phyloP scores from a whole-genome alignment of 177 flowering plant species.

The Vitis hybrid region DNA sequence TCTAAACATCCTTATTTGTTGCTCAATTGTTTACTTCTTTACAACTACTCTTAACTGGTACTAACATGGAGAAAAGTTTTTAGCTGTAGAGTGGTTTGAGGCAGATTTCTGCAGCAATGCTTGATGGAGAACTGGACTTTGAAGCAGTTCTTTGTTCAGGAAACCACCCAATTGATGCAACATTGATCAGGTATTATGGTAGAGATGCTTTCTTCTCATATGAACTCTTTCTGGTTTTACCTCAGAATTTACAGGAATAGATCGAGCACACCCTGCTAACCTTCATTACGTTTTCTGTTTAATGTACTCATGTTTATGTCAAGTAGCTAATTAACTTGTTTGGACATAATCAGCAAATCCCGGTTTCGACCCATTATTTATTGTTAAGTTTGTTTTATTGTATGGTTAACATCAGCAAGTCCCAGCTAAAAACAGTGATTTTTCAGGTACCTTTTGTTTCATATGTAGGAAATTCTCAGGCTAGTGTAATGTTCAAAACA shows the following conservation, averaged over 20 bases:
- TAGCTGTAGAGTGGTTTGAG: background rate
- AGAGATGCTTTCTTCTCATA: background rate
- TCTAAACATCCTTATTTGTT: conserved; percentile 5
- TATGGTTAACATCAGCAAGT: background rate
- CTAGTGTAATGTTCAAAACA: too few species aligned
- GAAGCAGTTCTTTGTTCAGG: background rate
- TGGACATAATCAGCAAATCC: background rate
- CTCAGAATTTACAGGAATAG: too few species aligned
- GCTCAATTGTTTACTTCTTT: background rate
- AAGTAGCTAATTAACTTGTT: background rate
- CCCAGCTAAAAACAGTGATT: too few species aligned
- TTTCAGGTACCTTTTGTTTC: too few species aligned
- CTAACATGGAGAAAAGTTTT: conserved; percentile 3
- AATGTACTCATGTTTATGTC: too few species aligned
- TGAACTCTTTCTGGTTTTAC: background rate
- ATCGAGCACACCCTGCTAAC: too few species aligned
- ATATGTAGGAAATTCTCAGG: too few species aligned
- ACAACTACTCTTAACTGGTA: too few species aligned
- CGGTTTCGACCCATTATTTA: background rate
- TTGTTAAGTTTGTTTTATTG: background rate
- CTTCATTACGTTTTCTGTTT: too few species aligned
- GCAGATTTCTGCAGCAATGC: background rate
- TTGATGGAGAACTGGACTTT: background rate
- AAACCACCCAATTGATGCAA: background rate
- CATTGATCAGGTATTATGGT: background rate